phyloP scores from a whole-genome alignment of 208 protist species.

The Angomonas ambiguus region DNA sequence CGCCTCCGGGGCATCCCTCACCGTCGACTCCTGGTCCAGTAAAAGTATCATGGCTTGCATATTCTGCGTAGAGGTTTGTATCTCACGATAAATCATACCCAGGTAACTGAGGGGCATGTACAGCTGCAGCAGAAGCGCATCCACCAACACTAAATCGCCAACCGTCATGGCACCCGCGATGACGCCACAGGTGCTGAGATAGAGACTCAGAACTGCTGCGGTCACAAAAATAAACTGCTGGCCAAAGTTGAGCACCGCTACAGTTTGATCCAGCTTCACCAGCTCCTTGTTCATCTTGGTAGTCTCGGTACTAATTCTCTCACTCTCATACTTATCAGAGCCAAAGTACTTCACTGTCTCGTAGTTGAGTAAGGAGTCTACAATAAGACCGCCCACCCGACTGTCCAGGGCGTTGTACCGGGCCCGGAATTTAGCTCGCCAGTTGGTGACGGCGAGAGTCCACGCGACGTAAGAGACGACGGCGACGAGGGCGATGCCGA shows the following conservation, averaged over 20 bases:
- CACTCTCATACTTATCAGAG: conserved; percentile 74
- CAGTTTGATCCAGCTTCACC: conserved; percentile 76
- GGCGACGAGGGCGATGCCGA: conserved; percentile 73
- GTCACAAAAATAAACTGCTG: conserved; percentile 91
- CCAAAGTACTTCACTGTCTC: conserved; percentile 96
- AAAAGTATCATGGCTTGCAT: conserved; percentile 94
- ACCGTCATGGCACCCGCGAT: conserved; percentile 84
- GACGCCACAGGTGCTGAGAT: conserved; percentile 82
- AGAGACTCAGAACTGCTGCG: conserved; percentile 73
- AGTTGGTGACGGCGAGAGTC: conserved; percentile 87
- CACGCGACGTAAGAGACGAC: conserved; percentile 85
- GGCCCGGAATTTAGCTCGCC: conserved; percentile 81
- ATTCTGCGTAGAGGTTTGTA: conserved; percentile 91
- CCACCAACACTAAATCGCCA: conserved; percentile 93
- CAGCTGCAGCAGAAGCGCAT: conserved; percentile 93
- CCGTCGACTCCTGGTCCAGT: conserved; percentile 48
- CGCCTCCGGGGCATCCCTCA: conserved; percentile 52
- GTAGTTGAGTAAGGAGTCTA: conserved; percentile 94
- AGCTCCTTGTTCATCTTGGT: conserved; percentile 81
- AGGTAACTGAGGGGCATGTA: conserved; percentile 97
- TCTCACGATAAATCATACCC: conserved; percentile 93
- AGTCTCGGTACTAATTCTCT: conserved; percentile 65
- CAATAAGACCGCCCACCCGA: conserved; percentile 76
- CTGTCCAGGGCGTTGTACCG: conserved; percentile 91
- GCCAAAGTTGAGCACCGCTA: conserved; percentile 93